These are phyloP conservation scores for Elsinoe perseae DNA, from an alignment of 2,329 filamentous ascomycete species.

Conservation along the genomic window DNA sequence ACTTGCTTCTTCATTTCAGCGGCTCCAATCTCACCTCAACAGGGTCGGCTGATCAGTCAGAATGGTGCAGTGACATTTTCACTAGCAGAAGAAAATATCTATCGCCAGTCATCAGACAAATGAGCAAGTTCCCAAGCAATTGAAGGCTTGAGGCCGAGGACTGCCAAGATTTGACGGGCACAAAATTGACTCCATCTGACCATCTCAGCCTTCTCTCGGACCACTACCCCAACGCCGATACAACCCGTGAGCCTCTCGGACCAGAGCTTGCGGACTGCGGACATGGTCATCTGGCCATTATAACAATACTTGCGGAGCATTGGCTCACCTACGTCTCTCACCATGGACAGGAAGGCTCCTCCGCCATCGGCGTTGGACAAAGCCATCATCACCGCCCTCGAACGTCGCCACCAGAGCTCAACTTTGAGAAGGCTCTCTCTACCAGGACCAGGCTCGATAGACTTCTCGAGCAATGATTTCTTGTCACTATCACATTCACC, in stretches of 20 bases:
- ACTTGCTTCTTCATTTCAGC: slow-evolving; percentile 34
- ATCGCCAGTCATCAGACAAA: neutral
- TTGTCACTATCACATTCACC: slow-evolving; percentile 49
- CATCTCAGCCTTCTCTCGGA: neutral
- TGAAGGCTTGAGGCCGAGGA: slow-evolving; percentile 10
- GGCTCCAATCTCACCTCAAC: slow-evolving; percentile 28
- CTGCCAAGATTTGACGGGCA: slow-evolving; percentile 5
- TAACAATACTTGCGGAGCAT: neutral
- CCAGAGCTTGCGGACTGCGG: neutral
- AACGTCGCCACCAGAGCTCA: slow-evolving; percentile 36
- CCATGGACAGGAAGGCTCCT: neutral
- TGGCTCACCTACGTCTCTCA: neutral
- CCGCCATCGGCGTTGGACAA: slow-evolving; percentile 19
- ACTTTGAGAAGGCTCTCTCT: slow-evolving; percentile 43
- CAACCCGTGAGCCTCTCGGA: neutral
- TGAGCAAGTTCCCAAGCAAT: slow-evolving; percentile 8
- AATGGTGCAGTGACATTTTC: neutral
- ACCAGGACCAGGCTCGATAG: slow-evolving; percentile 34
- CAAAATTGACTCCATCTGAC: slow-evolving; percentile 6
- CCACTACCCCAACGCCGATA: neutral
- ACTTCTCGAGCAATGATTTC: slow-evolving; percentile 62
- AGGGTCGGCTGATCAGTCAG: neutral
- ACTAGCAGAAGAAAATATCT: neutral
- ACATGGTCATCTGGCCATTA: neutral
- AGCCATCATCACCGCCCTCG: slow-evolving; percentile 26